phyloP scores from a whole-genome alignment of 495 filamentous ascomycete genomes.

The Thermothielavioides terrestris region DNA sequence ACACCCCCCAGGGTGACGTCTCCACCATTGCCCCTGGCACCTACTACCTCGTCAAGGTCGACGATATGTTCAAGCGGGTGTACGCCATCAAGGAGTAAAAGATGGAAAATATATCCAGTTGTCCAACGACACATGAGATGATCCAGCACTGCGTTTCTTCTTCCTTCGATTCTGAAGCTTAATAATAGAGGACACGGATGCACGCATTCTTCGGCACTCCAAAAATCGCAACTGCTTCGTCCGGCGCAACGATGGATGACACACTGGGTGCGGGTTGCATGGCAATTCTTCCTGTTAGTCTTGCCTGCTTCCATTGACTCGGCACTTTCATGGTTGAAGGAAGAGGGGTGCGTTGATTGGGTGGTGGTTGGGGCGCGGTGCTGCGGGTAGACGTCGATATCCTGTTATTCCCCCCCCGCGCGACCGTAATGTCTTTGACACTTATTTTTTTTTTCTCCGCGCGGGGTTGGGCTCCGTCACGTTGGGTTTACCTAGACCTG shows the following conservation, averaged over 20 bases:
- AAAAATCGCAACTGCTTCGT: neutral
- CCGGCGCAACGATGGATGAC: neutral
- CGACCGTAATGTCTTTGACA: neutral
- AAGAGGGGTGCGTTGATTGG: neutral
- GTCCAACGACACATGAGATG: neutral
- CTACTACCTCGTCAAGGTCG: conserved; percentile 84
- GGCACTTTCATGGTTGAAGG: neutral
- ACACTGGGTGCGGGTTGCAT: neutral
- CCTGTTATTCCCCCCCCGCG: too few relatives aligned
- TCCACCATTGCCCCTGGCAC: conserved; percentile 69
- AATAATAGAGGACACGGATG: neutral
- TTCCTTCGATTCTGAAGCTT: neutral
- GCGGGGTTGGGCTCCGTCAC: too few relatives aligned
- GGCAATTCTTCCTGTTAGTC: neutral
- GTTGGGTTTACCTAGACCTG: neutral
- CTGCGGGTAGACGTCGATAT: neutral
- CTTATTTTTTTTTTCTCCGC: neutral
- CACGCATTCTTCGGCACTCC: neutral
- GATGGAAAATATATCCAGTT: neutral
- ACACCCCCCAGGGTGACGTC: conserved; percentile 64
- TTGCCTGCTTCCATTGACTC: neutral
- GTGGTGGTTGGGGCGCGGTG: neutral
- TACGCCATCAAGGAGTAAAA: conserved; percentile 81
- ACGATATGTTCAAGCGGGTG: conserved; percentile 89
- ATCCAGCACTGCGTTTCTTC: neutral